Conservation (phyloP, 176 grass and related monocot genomes). For the Aechmea fasciata region DNA sequence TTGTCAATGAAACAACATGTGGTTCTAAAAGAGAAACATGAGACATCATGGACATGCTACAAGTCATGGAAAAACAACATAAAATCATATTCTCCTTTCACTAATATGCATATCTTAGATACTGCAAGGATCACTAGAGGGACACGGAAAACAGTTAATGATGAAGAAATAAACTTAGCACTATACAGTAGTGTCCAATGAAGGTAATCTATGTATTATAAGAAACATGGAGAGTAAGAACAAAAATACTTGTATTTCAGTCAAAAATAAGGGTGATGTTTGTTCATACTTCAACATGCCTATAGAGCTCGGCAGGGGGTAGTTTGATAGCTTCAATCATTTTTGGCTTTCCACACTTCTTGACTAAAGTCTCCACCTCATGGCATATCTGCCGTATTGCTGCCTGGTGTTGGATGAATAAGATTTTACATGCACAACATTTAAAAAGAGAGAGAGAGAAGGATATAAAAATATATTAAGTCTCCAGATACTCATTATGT, state of each 20-base stretch:
- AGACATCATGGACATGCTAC: no score
- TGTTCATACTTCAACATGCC: constrained; percentile 89
- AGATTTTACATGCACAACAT: background rate
- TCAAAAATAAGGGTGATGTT: constrained; percentile 19
- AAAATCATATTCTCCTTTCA: no score
- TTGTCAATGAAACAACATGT: no score
- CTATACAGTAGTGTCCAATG: background rate
- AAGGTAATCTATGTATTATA: background rate
- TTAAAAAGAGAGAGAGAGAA: background rate
- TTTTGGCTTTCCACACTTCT: constrained; percentile 88
- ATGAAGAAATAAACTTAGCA: background rate
- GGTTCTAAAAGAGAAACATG: no score
- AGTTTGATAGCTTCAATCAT: constrained; percentile 77
- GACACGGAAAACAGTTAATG: no score
- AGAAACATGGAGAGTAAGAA: background rate
- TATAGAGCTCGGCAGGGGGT: constrained; percentile 83
- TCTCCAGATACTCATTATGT: background rate
- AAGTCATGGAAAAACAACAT: no score
- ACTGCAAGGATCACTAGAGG: no score
- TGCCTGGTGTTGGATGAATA: constrained; percentile 34
- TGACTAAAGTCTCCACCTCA: constrained; percentile 61
- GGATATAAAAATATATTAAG: constrained; percentile 7
- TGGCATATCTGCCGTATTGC: constrained; percentile 86
- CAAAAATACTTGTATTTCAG: background rate
- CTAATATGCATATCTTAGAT: no score